Evolutionary conservation across 2,329 filamentous ascomycete genomes (phyloP), one percentile per base, ranked within the genome.

Genomic region (Cercospora sp.): DNA sequence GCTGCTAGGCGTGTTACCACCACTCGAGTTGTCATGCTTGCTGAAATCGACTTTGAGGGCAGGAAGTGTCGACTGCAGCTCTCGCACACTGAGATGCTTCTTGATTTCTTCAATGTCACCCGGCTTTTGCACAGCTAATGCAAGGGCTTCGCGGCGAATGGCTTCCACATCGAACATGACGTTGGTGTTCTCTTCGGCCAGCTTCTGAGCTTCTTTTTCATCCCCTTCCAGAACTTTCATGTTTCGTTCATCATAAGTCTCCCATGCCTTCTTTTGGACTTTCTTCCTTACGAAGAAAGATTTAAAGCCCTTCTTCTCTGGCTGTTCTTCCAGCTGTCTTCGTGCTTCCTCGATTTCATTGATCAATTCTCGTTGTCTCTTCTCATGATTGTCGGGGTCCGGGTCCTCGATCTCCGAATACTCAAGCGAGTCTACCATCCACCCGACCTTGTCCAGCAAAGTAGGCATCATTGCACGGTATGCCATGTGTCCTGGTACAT

Each of bases 391-490:
- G 0, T 98, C 95, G 0, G 95, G 95, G 75, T 99, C 95, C 0
- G 95, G 93, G 73, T 99, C 95, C 78, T 98, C 95, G 68, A 99
- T 98, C 80, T 99, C 95, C 0, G 88, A 90, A 77, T 98, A 99
- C 78, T 98, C 94, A 74, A 97, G 93, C 71, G 90, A 94, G 75
- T 97, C 90, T 3, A 98, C 92, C 63, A 90, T 82, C 93, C 94
- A 99, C 16, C 94, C 95, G 40, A 94, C 92, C 77, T 94, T 90
- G 70, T 92, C 89, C 62, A 99, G 84, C 18, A 99, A 84, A 66
- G 88, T 88, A 16, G 95, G 95, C 90, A 99, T 98, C 42, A 93
- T 92, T 28, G 88, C 88, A 79, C 95, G 92, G 81, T 99, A 99
- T 63, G 95, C 92, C 94, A 98, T 98, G 78, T 99, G 95, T 0